Conservation (phyloP, 768 basidiomycete species). For the Trametes meyenii region DNA sequence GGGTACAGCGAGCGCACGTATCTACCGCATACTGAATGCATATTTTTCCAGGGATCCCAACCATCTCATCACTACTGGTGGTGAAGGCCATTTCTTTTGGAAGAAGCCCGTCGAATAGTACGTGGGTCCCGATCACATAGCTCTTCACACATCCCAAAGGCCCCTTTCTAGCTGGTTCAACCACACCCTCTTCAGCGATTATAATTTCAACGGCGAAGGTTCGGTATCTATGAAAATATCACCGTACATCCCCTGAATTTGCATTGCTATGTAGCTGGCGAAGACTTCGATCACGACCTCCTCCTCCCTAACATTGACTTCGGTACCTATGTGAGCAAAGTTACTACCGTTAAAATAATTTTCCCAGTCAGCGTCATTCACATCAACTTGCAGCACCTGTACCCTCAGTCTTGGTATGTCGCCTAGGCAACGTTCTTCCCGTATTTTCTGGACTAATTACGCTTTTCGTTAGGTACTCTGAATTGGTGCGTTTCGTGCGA, state of each 20-base stretch:
- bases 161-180: conserved; percentile 40
- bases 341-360: neutral
- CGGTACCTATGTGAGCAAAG: conserved; percentile 50
- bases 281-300: conserved; percentile 55
- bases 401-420: conserved; percentile 29
- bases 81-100: conserved; percentile 60
- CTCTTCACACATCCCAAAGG: no score
- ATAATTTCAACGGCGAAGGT: conserved; percentile 62
- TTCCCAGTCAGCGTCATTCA: neutral
- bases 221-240: neutral
- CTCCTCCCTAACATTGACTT: conserved; percentile 57
- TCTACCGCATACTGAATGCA: neutral
- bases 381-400: conserved; percentile 22
- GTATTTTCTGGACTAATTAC: neutral
- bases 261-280: conserved; percentile 43
- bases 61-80: conserved; percentile 58
- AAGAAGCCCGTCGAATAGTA: conserved; percentile 42
- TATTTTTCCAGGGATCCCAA: conserved; percentile 45
- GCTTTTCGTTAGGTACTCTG: conserved; percentile 33
- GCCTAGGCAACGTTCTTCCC: neutral
- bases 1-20: conserved; percentile 23
- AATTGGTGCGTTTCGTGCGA: conserved; percentile 28
- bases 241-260: neutral
- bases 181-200: conserved; percentile 49
- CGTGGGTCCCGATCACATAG: neutral